Base-by-base conservation (phyloP, 2,329 filamentous ascomycete species). In the Elsinoe fawcettii region DNA sequence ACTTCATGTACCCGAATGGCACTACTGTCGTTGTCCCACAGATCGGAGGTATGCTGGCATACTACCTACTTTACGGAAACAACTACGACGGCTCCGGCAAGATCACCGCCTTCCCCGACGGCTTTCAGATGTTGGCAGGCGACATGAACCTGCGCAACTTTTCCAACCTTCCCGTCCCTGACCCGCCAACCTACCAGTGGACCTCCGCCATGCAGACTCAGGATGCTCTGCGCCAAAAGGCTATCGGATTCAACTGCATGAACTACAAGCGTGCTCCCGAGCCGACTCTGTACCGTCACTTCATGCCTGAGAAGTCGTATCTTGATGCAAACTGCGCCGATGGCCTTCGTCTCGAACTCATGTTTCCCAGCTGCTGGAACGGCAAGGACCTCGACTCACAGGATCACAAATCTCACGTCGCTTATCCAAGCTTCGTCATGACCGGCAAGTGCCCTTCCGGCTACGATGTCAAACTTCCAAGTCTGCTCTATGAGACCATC, bases 221-320 rank as follows among this genome's bases (percentile, higher is more conserved):
- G 74, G 70, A 73, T 14, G 81, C 84, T 55, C 80, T 96, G 36
- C 75, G 74, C 53, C 87, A 95, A 75, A 90, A 91, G 60, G 89
- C 91, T 8, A 65, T 96, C 25, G 92, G 93, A 2, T 96, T 96
- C 81, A 97, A 97, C 78, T 97, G 93, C 73, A 75, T 99, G 60
- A 85, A 97, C 80, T 96, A 96, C 69, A 66, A 65, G 30, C 75
- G 72, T 22, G 65, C 71, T 0, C 76, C 87, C 1, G 90, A 96
- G 70, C 79, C 80, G 1, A 87, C 90, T 12, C 79, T 95, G 34
- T 87, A 83, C 71, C 89, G 91, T 63, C 91, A 96, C 71, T 84
- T 82, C 68, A 66, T 96, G 64, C 91, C 92, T 0, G 80, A 86
- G 65, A 95, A 95, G 78, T 72, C 73, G 0, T 95, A 82, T 68